These are phyloP conservation scores for Tetradesmus lagerheimii DNA, from an alignment of 139 green algal species.

Conservation along the genomic window DNA sequence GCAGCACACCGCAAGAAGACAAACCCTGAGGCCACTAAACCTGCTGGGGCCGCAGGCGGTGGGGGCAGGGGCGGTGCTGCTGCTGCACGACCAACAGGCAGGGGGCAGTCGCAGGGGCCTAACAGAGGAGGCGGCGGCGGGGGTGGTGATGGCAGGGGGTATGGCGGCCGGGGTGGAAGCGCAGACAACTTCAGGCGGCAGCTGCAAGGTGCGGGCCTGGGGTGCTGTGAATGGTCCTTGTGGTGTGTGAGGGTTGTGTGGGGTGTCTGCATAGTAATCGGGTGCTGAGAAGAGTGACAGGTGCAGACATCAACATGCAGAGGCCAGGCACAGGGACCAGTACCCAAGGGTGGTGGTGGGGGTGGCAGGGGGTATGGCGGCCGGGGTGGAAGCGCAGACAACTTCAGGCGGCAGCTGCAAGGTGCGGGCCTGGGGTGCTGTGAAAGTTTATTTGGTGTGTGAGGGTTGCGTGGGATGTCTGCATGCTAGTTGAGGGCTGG, in stretches of 20 bases:
- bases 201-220: conserved; percentile 48
- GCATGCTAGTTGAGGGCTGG: too few species aligned
- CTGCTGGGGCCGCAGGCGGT: conserved; percentile 12
- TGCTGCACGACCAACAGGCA: conserved; percentile 17
- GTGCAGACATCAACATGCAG: conserved; percentile 13
- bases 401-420: conserved; percentile 48
- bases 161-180: conserved; percentile 33
- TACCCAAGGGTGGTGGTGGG: conserved; percentile 49
- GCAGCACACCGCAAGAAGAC: conserved; percentile 41
- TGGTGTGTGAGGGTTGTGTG: not conserved
- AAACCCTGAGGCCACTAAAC: not conserved
- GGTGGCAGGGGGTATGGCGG: conserved; percentile 31
- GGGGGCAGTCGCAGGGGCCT: conserved; percentile 34
- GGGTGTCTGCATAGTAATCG: too few species aligned
- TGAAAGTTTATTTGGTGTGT: not conserved
- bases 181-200: conserved; percentile 49
- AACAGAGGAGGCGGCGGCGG: conserved; percentile 43
- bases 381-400: conserved; percentile 45
- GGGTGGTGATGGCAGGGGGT: conserved; percentile 48
- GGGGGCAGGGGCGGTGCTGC: conserved; percentile 40
- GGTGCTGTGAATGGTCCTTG: too few species aligned
- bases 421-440: too few species aligned
- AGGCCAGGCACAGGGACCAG: conserved; percentile 28
- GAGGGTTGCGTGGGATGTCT: too few species aligned
- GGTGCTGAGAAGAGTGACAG: too few species aligned